A percentile compares a stretch with the other conserved stretches of the same genome.
phyloP scores from a whole-genome alignment of 176 grass and related monocot genomes.

The Lolium rigidum region DNA sequence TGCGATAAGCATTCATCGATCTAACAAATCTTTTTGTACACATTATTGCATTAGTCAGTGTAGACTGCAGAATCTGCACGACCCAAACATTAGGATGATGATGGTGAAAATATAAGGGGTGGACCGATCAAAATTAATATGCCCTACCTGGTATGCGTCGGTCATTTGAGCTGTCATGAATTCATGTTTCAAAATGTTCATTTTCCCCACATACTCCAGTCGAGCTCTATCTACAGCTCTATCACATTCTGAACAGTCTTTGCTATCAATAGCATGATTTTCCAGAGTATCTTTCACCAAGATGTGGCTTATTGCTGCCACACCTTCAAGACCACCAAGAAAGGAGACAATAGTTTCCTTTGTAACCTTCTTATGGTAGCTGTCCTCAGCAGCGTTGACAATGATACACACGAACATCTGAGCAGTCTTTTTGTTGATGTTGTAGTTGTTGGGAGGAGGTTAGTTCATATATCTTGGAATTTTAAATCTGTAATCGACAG shows the following conservation, averaged over 20 bases:
- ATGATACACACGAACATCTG: background rate
- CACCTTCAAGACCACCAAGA: conserved; percentile 2
- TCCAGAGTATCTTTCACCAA: background rate
- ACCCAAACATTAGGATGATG: background rate
- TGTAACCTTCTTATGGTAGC: background rate
- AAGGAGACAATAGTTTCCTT: conserved; percentile 15
- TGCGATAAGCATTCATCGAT: background rate
- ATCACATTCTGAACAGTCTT: background rate
- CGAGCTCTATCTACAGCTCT: background rate
- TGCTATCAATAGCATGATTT: background rate
- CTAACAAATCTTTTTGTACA: background rate
- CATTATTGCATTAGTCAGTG: background rate
- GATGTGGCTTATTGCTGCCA: conserved; percentile 14
- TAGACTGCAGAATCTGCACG: background rate
- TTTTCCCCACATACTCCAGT: background rate
- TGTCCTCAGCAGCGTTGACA: background rate
- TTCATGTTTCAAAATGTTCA: background rate
- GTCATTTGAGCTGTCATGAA: background rate
- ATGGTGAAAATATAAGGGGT: background rate
- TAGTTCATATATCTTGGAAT: background rate
- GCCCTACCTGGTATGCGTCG: background rate
- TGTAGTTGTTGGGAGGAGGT: background rate
- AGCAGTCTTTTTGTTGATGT: background rate
- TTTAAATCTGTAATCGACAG: background rate
- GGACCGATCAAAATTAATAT: background rate